Evolutionary conservation across 1,139 yeast genomes (phyloP).

Genomic region (Geotrichum citri-aurantii): DNA sequence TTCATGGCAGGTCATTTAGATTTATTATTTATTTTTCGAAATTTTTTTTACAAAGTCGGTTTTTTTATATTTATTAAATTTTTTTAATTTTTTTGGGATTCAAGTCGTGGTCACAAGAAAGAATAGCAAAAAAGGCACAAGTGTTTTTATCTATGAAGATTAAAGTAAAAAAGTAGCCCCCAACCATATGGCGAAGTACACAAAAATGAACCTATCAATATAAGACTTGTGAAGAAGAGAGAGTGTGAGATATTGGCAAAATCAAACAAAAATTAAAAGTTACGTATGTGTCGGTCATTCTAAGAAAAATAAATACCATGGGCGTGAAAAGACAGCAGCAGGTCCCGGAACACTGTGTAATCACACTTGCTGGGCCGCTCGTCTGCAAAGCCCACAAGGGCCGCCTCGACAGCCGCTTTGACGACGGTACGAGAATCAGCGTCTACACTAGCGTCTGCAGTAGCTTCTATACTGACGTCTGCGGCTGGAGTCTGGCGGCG

Average conservation of each 20-base stretch:
- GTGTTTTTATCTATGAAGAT: background rate
- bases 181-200: too few relatives aligned
- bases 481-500: too few relatives aligned
- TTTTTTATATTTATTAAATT: background rate
- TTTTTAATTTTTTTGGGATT: background rate
- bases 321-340: background rate
- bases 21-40: background rate
- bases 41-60: too few relatives aligned
- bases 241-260: too few relatives aligned
- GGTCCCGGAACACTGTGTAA: background rate
- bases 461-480: too few relatives aligned
- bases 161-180: too few relatives aligned
- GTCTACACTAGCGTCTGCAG: background rate
- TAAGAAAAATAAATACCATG: background rate
- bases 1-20: conserved; percentile 23
- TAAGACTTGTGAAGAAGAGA: too few relatives aligned
- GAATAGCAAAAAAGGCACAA: background rate
- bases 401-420: background rate
- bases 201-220: too few relatives aligned
- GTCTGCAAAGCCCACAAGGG: background rate
- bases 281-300: too few relatives aligned
- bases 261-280: too few relatives aligned
- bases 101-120: background rate
- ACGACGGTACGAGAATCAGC: background rate
- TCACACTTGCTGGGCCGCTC: background rate